Base-by-base conservation (phyloP, 176 grass and related monocot species). In the Paspalum vaginatum region DNA sequence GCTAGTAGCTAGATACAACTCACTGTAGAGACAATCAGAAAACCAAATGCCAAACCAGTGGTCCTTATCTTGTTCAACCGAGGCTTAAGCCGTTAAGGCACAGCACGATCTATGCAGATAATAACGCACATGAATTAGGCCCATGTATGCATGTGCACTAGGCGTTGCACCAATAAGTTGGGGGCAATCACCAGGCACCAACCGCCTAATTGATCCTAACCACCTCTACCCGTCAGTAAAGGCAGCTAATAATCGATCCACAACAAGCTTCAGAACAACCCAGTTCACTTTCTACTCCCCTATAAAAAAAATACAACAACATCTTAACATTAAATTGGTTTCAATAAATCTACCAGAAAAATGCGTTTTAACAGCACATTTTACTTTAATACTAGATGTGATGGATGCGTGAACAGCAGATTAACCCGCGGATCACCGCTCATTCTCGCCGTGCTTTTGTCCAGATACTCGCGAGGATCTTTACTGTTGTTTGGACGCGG, bases 131-230 rank as follows among this genome's bases (percentile, higher is more conserved):
- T 12, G 51, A 49, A 42, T 10, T 11, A 70, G 64, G 74, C 53
- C 41, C 63, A 50, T 12, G 39, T 8, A 39, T 40, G 32, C 64
- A 61, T 61, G 54, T 76, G 54, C 73, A 37, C 6, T 26, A 26
- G 21, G 49, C 70, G 26, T 14, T 32, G 8, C 20, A 32, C 32
- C 32, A 32, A 32, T 32, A 32, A 32, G 32, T 32, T 32, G 42
- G n/a, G 43, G 43, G 16, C 48, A 54, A 72, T 27, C 64, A 69
- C 63, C 12, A 68, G 64, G 51, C 62, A 78, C 83, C 83, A 85
- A 85, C 83, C 74, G 44, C 54, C 74, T 85, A 60, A 78, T 53
- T 25, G 16, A 46, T 18, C 74, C 53, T 77, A 84, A 69, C 73
- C 14, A 20, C 14, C 2, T 65, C 12, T 69, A 60, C 52, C 56